Conservation (phyloP, 345 rosid species). For the Camelina neglecta region DNA sequence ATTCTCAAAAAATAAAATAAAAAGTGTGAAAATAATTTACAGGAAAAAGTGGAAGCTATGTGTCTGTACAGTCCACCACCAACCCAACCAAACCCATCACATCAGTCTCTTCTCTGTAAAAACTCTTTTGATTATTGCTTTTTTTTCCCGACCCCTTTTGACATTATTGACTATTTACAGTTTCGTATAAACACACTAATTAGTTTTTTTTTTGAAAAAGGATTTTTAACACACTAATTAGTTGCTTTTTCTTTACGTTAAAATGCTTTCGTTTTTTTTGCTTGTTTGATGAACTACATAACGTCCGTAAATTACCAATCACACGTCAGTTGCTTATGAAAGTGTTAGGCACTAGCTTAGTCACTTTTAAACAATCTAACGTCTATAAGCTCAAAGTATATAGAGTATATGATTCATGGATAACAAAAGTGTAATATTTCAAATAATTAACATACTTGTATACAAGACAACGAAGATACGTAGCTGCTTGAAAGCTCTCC, state of each 20-base stretch:
- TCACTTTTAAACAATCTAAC: neutral
- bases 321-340: no score
- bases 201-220: no score
- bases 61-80: slow-evolving; percentile 32
- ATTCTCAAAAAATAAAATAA: neutral
- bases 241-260: neutral
- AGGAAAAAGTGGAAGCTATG: slow-evolving; percentile 29
- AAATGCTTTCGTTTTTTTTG: no score
- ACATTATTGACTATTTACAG: slow-evolving; percentile 12
- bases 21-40: slow-evolving; percentile 17
- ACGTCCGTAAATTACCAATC: no score
- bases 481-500: neutral
- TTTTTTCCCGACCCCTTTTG: neutral
- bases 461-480: slow-evolving; percentile 5
- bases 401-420: neutral
- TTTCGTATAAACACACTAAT: neutral
- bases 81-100: slow-evolving; percentile 42
- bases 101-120: slow-evolving; percentile 37
- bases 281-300: no score
- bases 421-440: neutral
- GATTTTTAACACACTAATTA: neutral
- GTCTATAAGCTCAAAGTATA: no score
- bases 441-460: neutral
- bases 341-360: neutral
- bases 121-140: slow-evolving; percentile 19